These are phyloP conservation scores for Pochonia chlamydosporia DNA, from an alignment of 2,329 filamentous ascomycete species.

Conservation along the genomic window DNA sequence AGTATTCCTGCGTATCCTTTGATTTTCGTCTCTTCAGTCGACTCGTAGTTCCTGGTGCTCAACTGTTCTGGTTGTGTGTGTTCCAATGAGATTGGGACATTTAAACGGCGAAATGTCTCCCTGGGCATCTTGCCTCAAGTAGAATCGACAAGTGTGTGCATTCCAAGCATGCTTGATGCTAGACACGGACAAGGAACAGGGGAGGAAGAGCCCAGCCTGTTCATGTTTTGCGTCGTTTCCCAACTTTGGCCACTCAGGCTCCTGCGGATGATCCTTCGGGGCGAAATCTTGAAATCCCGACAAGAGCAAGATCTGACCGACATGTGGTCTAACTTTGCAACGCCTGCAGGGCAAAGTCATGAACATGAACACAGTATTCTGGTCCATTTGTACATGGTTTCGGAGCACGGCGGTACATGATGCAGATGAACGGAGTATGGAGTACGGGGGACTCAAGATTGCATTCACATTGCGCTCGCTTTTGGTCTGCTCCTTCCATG, in stretches of 20 bases:
- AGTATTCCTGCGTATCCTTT: no score
- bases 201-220: not conserved
- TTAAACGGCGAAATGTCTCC: no score
- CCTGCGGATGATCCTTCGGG: constrained; percentile 1
- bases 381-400: not conserved
- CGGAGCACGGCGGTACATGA: not conserved
- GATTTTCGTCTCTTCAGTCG: not conserved
- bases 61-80: no score
- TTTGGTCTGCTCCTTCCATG: not conserved
- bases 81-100: no score
- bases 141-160: no score
- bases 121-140: no score
- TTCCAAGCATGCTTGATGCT: not conserved
- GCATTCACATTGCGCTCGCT: no score
- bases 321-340: not conserved
- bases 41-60: not conserved
- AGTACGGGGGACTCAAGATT: no score
- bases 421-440: not conserved
- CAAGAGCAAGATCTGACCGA: not conserved
- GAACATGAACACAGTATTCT: no score
- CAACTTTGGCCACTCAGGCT: constrained; percentile 7
- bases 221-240: not conserved
- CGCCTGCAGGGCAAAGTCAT: not conserved
- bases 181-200: constrained; percentile 1
- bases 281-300: not conserved